Base-by-base conservation (phyloP, 768 basidiomycete species). In the Tylopilus felleus region DNA sequence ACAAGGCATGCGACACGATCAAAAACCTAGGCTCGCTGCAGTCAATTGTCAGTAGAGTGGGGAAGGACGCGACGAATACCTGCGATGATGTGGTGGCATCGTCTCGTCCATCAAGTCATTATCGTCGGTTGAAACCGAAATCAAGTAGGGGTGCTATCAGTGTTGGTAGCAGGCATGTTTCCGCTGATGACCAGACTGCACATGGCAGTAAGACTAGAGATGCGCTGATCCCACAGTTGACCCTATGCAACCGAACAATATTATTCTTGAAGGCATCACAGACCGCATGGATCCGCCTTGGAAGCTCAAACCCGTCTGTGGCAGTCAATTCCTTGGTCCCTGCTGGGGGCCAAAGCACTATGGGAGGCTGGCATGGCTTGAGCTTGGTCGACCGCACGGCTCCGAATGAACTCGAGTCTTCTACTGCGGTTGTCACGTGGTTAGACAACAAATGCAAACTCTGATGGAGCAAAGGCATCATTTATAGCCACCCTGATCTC, bases 191-290 rank as follows among this genome's bases (percentile, higher is more conserved):
- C 61, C 4, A 69, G 69, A 4, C 77, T 69, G 49, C 83, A 83
- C 53, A 82, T 66, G 28, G 72, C 71, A 33, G 77, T 73, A 40
- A 84, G 69, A 49, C 73, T 68, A 22, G 71, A 69, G 14, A 75
- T 61, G 29, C 61, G 60, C 43, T 59, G 59, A 39, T 23, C 35
- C 35, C 47, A 51, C 51, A 42, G 35, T 23, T 43, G 52, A 51
- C 57, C 66, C 21, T 62, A 66, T 10, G 73, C 72, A 28, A 74
- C 77, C 76, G 60, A 4, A 79, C 69, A 41, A 84, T n/a, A n/a
- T n/a, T 63, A 51, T 82, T 80, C 46, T 71, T 74, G 67, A 82
- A 86, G 48, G 77, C 76, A 56, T 80, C 80, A n/a, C 80, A 72
- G 16, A 85, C 74, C 14, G 78, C 79, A 61, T 81, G 74, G 10